Base-by-base conservation (phyloP, 1,284 basidiomycete species). In the Marasmius sp. region DNA sequence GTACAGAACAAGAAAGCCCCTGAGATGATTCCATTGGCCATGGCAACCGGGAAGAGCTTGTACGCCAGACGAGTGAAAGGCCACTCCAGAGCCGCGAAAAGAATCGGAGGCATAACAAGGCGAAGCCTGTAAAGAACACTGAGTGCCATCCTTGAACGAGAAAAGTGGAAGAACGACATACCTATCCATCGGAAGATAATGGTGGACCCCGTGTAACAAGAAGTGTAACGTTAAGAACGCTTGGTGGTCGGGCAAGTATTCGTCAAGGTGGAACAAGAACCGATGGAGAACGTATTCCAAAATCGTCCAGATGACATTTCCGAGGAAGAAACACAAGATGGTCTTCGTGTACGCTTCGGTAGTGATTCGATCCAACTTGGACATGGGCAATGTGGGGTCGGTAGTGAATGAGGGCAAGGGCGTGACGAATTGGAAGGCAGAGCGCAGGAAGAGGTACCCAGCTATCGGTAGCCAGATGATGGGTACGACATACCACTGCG, bases 261-360 rank as follows among this genome's bases (percentile, higher is more conserved):
- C 80, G 75, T 99, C 97, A 68, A 99, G 80, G 78, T 99, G 97
- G 87, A 99, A 99, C 58, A 99, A 79, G 86, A 98, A 98, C 37
- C 97, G 91, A 77, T 99, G 97, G 71, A 99, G 78, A n/a, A 80
- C 78, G 75, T 99, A 99, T 76, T 99, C 97, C 74, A 99, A 80
- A 64, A 98, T 74, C 0, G 97, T 98, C 97, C 97, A 99, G 67
- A 97, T 83, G 57, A 98, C 49, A 74, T 94, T 93, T 10, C 97
- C 97, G 38, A 88, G 56, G 61, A 93, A 72, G 82, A 93, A 94
- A 77, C 87, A 95, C 1, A 79, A 66, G 37, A 84, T 58, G 1
- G 85, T 80, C 69, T 88, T 85, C 34, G 71, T 64, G 52, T 85
- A 73, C 1, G 85, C 81, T 3, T 75, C 74, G 11, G 74, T 65